These are phyloP conservation scores for Ceratobasidium sp. DNA, from an alignment of 1,284 basidiomycete species.

Conservation along the genomic window DNA sequence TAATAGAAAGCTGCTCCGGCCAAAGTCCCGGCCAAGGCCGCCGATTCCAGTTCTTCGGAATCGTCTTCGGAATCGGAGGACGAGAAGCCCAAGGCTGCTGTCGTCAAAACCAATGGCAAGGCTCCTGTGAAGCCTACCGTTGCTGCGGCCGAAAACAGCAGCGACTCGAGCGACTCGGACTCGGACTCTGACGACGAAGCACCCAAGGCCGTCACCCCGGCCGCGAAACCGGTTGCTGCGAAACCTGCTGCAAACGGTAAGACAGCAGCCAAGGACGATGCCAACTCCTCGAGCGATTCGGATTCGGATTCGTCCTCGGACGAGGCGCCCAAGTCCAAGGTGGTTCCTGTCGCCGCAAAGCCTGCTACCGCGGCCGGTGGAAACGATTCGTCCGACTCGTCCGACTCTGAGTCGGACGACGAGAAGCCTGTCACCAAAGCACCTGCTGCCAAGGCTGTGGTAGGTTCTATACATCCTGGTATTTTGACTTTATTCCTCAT, in stretches of 20 bases:
- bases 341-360: conserved; percentile 54
- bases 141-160: conserved; percentile 47
- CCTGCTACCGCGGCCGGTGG: conserved; percentile 42
- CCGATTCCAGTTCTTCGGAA: conserved; percentile 17
- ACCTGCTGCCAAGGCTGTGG: conserved; percentile 41
- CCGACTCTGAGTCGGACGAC: conserved; percentile 52
- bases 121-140: conserved; percentile 39
- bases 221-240: not conserved
- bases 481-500: not conserved
- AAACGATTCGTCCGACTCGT: conserved; percentile 47
- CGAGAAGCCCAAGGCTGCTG: conserved; percentile 33
- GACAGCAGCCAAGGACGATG: conserved; percentile 11
- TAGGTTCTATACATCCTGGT: conserved; percentile 6
- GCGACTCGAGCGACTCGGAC: conserved; percentile 44
- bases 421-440: conserved; percentile 51
- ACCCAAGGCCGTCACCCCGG: conserved; percentile 48
- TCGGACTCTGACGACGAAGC: conserved; percentile 51
- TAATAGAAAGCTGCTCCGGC: conserved; percentile 33
- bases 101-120: conserved; percentile 42
- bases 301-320: conserved; percentile 47
- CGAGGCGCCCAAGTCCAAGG: conserved; percentile 51
- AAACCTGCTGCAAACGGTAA: conserved; percentile 7
- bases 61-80: conserved; percentile 43
- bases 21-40: conserved; percentile 44
- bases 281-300: conserved; percentile 34